Evolutionary conservation across 2,329 filamentous ascomycete species (phyloP), one percentile per base, ranked within the genome.

Genomic region (Biscogniauxia mediterranea): DNA sequence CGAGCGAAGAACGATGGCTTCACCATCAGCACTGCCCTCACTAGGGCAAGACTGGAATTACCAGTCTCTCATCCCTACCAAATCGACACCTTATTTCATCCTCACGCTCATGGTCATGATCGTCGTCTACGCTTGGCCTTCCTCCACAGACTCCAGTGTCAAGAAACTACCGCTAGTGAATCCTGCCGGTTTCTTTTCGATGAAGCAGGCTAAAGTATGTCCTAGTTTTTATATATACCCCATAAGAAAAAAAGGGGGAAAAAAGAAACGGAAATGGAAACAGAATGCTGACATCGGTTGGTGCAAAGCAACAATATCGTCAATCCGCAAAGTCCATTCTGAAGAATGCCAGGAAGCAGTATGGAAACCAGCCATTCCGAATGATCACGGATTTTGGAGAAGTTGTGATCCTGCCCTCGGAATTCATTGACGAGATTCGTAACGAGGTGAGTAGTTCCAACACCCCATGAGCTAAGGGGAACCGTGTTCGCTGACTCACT

Each of bases 321-420:
- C 2, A n/a, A 13, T 59, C 58, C 3, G 61, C 58, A n/a, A 65
- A 59, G 4, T 17, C 54, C 9, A 23, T 65, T 2, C 46, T 63
- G 15, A 23, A 56, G 26, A 50, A 57, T 1, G 61, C 61, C 3
- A 59, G 58, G 49, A 60, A 60, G 17, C 38, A 17, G 38, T 46
- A 46, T 46, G 6, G 6, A n/a, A n/a, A n/a, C 50, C 26, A 52
- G 54, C 58, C 64, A 20, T 66, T 62, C 46, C 62, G 64, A 52
- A 62, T 64, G 59, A 59, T 49, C 8, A 64, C 64, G 2, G 64
- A 64, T 4, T 61, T 11, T 25, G 64, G 64, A 13, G 51, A 64
- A 11, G 50, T 57, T 9, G 54, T 66, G 13, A 50, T 64, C 46
- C 23, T 66, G 4, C 62, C 58, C 26, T 62, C 62, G 1, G 58